Evolutionary conservation across 176 grass and related monocot genomes (phyloP), one percentile per base, ranked within the genome.

Genomic region (Phyllostachys edulis): DNA sequence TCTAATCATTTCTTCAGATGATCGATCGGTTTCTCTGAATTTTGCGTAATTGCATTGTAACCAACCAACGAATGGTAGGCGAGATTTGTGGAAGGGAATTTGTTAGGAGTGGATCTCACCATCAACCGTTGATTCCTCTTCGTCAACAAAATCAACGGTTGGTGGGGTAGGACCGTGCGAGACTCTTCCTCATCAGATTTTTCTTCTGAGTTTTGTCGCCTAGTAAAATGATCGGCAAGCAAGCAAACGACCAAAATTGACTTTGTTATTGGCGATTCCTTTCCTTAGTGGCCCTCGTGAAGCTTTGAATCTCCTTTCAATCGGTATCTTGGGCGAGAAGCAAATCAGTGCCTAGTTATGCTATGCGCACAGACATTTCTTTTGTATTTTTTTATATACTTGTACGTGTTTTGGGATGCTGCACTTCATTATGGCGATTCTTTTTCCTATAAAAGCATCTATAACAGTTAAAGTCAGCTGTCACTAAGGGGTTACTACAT

Each of bases 241-340:
- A 63, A 73, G 10, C 69, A 54, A 17, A 59, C 54, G 4, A 26
- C 39, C 57, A 16, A 36, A 75, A 56, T 34, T 46, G 61, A 67
- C 78, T 75, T 67, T 11, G 26, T 51, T 17, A 21, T 26, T 11
- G 13, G 21, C 4, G 63, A 87, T 87, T 61, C 85, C 71, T 87
- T 87, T 56, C 85, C 71, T 69, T 62, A 59, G 62, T 47, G 79
- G 85, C 70, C 61, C 47, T 20, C 29, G 6, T 21, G 2, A 87
- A 75, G 78, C 29, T 70, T 70, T 77, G 79, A 23, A 70, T 82
- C 71, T 70, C 37, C 36, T 56, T 85, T 54, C 21, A 8, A 37
- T 71, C 39, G 46, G 71, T 87, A 79, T 50, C 75, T 71, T 79
- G 75, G 27, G 1, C 14, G 62, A 76, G 15, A 82, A 69, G 78